Percentiles rank a stretch among this genome's conserved stretches.
Conservation (phyloP, 306 rosid species). For the Astragalus membranaceus region DNA sequence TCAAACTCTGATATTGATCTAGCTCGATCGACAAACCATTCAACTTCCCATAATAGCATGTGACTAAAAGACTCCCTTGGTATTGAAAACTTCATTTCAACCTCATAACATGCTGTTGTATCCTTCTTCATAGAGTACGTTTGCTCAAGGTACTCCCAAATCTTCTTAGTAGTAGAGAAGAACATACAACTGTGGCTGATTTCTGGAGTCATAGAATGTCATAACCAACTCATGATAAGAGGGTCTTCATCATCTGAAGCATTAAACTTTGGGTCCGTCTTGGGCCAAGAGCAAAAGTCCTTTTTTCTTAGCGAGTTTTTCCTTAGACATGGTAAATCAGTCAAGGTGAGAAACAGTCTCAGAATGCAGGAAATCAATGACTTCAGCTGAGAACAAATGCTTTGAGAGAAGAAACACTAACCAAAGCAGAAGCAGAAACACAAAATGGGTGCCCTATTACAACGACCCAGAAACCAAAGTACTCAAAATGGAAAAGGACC, state of each 20-base stretch:
- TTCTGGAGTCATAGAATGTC: neutral
- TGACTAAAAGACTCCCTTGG: neutral
- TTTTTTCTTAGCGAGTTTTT: neutral
- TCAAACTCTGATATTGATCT: neutral
- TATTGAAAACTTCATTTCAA: neutral
- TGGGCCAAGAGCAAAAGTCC: no score
- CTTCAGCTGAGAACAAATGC: no score
- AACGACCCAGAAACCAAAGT: no score
- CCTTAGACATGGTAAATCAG: neutral
- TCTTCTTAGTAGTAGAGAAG: neutral
- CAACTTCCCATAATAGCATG: neutral
- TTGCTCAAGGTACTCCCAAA: neutral
- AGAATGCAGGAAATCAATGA: no score
- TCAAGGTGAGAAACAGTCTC: no score
- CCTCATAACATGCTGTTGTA: neutral
- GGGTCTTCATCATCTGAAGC: neutral
- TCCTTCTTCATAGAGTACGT: neutral
- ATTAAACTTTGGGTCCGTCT: neutral
- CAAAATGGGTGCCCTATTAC: no score
- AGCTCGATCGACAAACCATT: neutral
- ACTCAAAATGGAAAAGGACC: no score
- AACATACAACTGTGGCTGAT: neutral
- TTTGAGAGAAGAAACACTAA: no score
- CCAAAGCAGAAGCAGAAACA: no score
- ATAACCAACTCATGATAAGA: neutral